phyloP scores from a whole-genome alignment of 768 basidiomycete genomes.

The Cyclocybe aegerita region DNA sequence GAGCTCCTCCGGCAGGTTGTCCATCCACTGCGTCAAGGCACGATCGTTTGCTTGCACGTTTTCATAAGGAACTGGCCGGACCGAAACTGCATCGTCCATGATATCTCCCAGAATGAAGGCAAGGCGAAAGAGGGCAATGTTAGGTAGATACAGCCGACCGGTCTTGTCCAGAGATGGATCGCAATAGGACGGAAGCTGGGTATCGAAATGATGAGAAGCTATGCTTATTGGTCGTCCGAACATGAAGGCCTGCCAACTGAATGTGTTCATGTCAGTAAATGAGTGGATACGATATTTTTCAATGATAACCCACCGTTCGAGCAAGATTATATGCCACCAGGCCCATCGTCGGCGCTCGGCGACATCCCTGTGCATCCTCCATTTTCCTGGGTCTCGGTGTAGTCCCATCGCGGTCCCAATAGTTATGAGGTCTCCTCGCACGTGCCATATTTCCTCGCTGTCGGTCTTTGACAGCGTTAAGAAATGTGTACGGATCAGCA shows the following conservation, averaged over 20 bases:
- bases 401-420: slow-evolving; percentile 82
- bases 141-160: slow-evolving; percentile 69
- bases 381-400: slow-evolving; percentile 83
- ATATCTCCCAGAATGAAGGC: slow-evolving; percentile 81
- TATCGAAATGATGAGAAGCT: slow-evolving; percentile 83
- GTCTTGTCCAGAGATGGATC: slow-evolving; percentile 63
- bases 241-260: slow-evolving; percentile 86
- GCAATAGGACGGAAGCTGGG: slow-evolving; percentile 68
- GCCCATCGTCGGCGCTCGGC: slow-evolving; percentile 84
- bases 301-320: slow-evolving; percentile 60
- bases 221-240: slow-evolving; percentile 78
- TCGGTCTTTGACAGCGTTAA: slow-evolving; percentile 72
- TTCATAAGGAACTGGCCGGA: slow-evolving; percentile 78
- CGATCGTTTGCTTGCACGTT: slow-evolving; percentile 72
- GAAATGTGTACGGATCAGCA: slow-evolving; percentile 71
- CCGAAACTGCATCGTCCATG: slow-evolving; percentile 81
- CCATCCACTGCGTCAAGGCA: slow-evolving; percentile 72
- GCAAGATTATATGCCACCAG: slow-evolving; percentile 86
- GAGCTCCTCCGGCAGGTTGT: slow-evolving; percentile 71
- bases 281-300: slow-evolving; percentile 7
- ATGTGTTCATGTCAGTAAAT: slow-evolving; percentile 6
- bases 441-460: slow-evolving; percentile 79
- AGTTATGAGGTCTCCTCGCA: slow-evolving; percentile 70
- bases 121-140: slow-evolving; percentile 73
- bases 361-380: slow-evolving; percentile 64